Evolutionary conservation across 352 stramenopile species (phyloP).

Genomic region (Pythium periplocum): DNA sequence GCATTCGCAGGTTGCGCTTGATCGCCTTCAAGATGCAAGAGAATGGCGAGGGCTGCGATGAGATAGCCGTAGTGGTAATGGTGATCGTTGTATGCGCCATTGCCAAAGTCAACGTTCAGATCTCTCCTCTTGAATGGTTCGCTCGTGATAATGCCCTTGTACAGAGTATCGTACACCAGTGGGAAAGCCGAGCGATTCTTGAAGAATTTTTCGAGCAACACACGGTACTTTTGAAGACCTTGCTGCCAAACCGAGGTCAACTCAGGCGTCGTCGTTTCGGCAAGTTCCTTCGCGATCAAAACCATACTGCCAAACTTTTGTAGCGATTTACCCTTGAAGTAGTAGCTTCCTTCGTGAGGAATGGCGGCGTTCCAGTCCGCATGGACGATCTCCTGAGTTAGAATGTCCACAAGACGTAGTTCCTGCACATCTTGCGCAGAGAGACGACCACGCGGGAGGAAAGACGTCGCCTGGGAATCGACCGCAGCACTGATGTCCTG

Average conservation of each 20-base stretch:
- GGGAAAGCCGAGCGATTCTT: constrained; percentile 16
- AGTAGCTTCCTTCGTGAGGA: constrained; percentile 68
- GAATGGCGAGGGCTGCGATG: constrained; percentile 43
- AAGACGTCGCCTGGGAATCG: constrained; percentile 33
- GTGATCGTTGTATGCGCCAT: constrained; percentile 74
- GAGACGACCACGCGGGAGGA: constrained; percentile 31
- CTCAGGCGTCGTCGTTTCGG: constrained; percentile 49
- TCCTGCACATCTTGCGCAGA: constrained; percentile 25
- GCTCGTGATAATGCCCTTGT: constrained; percentile 54
- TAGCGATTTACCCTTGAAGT: constrained; percentile 78
- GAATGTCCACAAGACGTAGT: constrained; percentile 20
- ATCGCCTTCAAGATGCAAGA: constrained; percentile 18
- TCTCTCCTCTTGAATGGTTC: constrained; percentile 50
- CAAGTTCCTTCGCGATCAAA: constrained; percentile 55
- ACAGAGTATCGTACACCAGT: constrained; percentile 46
- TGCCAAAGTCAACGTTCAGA: constrained; percentile 62
- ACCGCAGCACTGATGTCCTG: constrained; percentile 31
- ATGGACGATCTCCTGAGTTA: constrained; percentile 54
- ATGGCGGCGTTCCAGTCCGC: constrained; percentile 49
- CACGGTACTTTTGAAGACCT: constrained; percentile 39
- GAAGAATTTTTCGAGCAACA: constrained; percentile 24
- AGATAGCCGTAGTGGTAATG: constrained; percentile 78
- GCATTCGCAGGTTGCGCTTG: constrained; percentile 21
- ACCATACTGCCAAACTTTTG: constrained; percentile 80
- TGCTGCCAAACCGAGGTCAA: constrained; percentile 36